Evolutionary conservation across 2,329 filamentous ascomycete genomes (phyloP), one percentile per base, ranked within the genome.

Genomic region (Phaeoacremonium minimum): DNA sequence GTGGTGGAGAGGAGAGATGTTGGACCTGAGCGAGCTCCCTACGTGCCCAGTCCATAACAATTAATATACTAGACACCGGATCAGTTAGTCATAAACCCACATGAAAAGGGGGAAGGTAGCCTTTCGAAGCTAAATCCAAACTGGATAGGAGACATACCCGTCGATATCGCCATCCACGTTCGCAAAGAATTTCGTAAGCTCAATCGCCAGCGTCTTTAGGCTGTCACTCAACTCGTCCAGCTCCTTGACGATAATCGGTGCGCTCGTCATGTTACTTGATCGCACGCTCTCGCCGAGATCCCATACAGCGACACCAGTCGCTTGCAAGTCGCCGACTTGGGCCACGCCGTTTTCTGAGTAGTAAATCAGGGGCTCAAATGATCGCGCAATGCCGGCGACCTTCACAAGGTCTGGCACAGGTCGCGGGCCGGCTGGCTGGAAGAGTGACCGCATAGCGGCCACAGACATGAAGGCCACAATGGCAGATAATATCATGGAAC

Each of bases 41-140:
- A 53, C 85, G 85, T 12, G 88, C 87, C 91, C 91, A 96, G 56
- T 95, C 88, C 89, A 97, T 96, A 35, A 94, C 88, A 42, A 93
- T 84, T 22, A 97, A 73, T 47, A 96, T 95, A 42, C 85, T 83
- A 51, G 5, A 19, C 26, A 35, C 19, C 14, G 12, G 22, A 34
- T 56, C 33, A 54, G 50, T 39, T n/a, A n/a, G n/a, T n/a, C n/a
- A n/a, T n/a, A n/a, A n/a, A n/a, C n/a, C n/a, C n/a, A n/a, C n/a
- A n/a, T n/a, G n/a, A n/a, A n/a, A n/a, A n/a, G n/a, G n/a, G n/a
- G n/a, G n/a, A n/a, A n/a, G n/a, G n/a, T n/a, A n/a, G n/a, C n/a
- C n/a, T n/a, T 28, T 40, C 17, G 30, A 44, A 36, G 26, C 15
- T n/a, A n/a, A n/a, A n/a, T n/a, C n/a, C n/a, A n/a, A n/a, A n/a